phyloP scores from a whole-genome alignment of 2,329 filamentous ascomycete species.

The Fusarium sp. region DNA sequence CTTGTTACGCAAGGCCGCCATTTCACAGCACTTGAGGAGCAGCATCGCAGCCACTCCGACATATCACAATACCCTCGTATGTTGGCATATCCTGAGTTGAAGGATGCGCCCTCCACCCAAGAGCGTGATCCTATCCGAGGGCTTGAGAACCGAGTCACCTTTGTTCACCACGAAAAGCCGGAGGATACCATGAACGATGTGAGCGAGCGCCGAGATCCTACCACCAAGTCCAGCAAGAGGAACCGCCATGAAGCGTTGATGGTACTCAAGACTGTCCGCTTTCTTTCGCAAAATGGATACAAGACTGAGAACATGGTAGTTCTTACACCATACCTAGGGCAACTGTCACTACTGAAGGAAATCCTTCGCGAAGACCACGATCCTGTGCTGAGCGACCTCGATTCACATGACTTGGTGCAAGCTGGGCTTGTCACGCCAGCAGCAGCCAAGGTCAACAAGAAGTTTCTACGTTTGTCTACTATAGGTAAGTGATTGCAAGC shows the following conservation, averaged over 20 bases:
- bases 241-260: conserved; percentile 76
- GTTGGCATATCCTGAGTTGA: conserved; percentile 71
- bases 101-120: conserved; percentile 64
- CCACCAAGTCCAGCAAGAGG: conserved; percentile 63
- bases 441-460: conserved; percentile 63
- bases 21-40: conserved; percentile 66
- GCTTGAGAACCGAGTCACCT: conserved; percentile 70
- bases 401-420: conserved; percentile 67
- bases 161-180: conserved; percentile 70
- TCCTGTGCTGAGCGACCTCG: conserved; percentile 75
- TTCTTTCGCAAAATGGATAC: conserved; percentile 79
- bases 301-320: conserved; percentile 73
- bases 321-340: conserved; percentile 78
- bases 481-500: conserved; percentile 65
- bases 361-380: conserved; percentile 68
- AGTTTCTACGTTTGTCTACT: conserved; percentile 71
- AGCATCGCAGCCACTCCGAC: conserved; percentile 77
- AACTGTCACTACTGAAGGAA: conserved; percentile 68
- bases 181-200: conserved; percentile 62
- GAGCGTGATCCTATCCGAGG: conserved; percentile 64
- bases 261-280: conserved; percentile 72
- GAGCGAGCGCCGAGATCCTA: conserved; percentile 63
- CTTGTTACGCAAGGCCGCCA: conserved; percentile 67
- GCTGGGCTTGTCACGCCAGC: conserved; percentile 71
- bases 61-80: conserved; percentile 70